Evolutionary conservation across 176 grass and related monocot species (phyloP), one percentile per base, ranked within the genome.

Genomic region (Oryza meyeriana): DNA sequence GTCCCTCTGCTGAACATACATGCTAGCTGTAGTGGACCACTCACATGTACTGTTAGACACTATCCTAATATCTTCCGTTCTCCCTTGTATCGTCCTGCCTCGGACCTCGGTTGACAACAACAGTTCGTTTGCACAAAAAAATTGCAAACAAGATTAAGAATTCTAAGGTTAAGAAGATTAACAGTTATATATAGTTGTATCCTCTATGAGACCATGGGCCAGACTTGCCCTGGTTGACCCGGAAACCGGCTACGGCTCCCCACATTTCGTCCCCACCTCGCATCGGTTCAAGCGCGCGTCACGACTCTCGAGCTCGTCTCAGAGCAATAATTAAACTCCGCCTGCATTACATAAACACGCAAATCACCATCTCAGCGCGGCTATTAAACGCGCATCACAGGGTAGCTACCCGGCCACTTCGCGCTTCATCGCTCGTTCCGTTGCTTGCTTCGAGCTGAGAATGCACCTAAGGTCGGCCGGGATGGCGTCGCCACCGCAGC

Each of bases 401-500:
- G 2, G 16, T 33, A 33, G 62, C 13, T 40, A 42, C 3, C 52
- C 45, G 8, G 13, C 48, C 45, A 22, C 81, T n/a, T 83, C 31
- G 14, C 31, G 61, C 31, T 2, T 18, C 64, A 38, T 30, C 30
- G n/a, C 8, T 11, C 55, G 9, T 2, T 52, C 14, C 17, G 3
- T 55, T 6, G 5, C 55, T 55, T n/a, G 50, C 50, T 55, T 22
- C 20, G 20, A 55, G 50, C 50, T 55, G 4, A 55, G 20, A 59
- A 16, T n/a, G 71, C 42, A 73, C 24, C 22, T 39, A 66, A 45
- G 50, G 50, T 57, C 52, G 7, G 12, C 65, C 2, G 40, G 41
- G 16, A 89, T 81, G 81, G 63, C 87, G 9, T 1, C 71, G 2
- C 87, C 81, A 10, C 87, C 87, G 57, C 62, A 75, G 50, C 76